phyloP scores from a whole-genome alignment of 2,329 filamentous ascomycete genomes.

The Bimuria novae-zelandiae region DNA sequence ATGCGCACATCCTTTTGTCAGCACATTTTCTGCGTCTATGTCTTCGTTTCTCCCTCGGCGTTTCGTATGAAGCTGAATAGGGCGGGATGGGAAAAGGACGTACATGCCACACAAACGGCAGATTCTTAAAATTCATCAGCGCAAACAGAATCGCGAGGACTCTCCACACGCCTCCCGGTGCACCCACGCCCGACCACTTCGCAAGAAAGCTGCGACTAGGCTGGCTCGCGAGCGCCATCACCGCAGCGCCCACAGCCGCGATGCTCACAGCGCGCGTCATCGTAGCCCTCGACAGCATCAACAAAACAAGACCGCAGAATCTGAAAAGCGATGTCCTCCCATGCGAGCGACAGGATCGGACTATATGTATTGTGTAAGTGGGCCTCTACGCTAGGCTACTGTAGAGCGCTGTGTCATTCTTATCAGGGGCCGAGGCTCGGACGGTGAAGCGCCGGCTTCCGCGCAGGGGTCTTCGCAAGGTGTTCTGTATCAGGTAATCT shows the following conservation, averaged over 20 bases:
- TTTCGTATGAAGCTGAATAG: too few species aligned
- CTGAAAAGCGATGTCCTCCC: not conserved
- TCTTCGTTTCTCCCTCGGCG: too few species aligned
- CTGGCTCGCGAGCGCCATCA: constrained; percentile 6
- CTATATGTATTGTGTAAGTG: constrained; percentile 2
- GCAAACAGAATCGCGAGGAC: constrained; percentile 40
- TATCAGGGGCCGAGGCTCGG: constrained; percentile 9
- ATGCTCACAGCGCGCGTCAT: constrained; percentile 4
- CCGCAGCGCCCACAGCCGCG: constrained; percentile 2
- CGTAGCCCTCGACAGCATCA: not conserved
- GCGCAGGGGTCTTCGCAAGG: not conserved
- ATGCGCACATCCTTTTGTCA: too few species aligned
- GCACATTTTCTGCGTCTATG: too few species aligned
- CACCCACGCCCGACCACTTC: constrained; percentile 25
- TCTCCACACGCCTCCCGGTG: constrained; percentile 42
- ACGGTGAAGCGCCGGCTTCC: not conserved
- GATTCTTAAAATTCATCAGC: constrained; percentile 69
- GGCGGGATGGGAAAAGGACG: constrained; percentile 41
- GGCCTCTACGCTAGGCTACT: not conserved
- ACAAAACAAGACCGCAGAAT: not conserved
- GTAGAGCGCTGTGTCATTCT: constrained; percentile 1
- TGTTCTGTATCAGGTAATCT: not conserved
- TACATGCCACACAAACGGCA: constrained; percentile 79
- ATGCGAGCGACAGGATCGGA: not conserved
- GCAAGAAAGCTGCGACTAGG: constrained; percentile 1